These are phyloP conservation scores for Helicostylum pulchrum DNA, from an alignment of 192 early-diverging fungal genomes.

Conservation along the genomic window DNA sequence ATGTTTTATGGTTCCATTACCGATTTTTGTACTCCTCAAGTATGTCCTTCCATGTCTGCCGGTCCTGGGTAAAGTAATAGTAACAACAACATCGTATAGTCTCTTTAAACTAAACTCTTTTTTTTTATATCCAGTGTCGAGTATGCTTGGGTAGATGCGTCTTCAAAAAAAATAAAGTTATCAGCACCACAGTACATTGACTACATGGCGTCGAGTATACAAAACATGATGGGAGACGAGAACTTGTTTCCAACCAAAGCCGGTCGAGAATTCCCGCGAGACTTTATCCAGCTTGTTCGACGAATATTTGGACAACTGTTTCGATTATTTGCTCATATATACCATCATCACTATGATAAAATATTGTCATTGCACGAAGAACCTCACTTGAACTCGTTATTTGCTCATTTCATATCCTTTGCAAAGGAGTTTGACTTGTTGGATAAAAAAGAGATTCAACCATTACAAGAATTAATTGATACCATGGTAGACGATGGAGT, in stretches of 20 bases:
- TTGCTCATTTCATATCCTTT: slow-evolving; percentile 96
- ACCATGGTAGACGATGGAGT: slow-evolving; percentile 30
- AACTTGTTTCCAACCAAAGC: slow-evolving; percentile 89
- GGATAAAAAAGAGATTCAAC: slow-evolving; percentile 85
- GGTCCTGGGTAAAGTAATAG: slow-evolving; percentile 61
- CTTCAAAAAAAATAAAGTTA: slow-evolving; percentile 75
- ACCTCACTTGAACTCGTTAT: slow-evolving; percentile 93
- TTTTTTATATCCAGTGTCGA: slow-evolving; percentile 58
- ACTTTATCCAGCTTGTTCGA: slow-evolving; percentile 66
- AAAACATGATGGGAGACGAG: slow-evolving; percentile 85
- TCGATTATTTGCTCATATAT: slow-evolving; percentile 92
- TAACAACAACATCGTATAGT: neutral
- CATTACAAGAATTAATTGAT: slow-evolving; percentile 80
- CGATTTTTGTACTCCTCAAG: slow-evolving; percentile 80
- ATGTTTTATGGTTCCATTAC: slow-evolving; percentile 89
- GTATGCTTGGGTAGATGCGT: slow-evolving; percentile 89
- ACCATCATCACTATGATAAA: slow-evolving; percentile 86
- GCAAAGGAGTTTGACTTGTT: slow-evolving; percentile 89
- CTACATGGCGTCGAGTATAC: slow-evolving; percentile 85
- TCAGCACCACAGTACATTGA: slow-evolving; percentile 94
- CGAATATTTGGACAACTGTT: slow-evolving; percentile 84
- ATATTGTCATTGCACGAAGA: slow-evolving; percentile 80
- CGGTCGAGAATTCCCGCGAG: slow-evolving; percentile 74
- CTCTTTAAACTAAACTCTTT: too few relatives aligned
- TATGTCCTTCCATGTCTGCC: slow-evolving; percentile 83